Percentiles rank a stretch among this genome's conserved stretches.
Conservation (phyloP, 2,329 filamentous ascomycete genomes). For the Diaporthe ampelina region DNA sequence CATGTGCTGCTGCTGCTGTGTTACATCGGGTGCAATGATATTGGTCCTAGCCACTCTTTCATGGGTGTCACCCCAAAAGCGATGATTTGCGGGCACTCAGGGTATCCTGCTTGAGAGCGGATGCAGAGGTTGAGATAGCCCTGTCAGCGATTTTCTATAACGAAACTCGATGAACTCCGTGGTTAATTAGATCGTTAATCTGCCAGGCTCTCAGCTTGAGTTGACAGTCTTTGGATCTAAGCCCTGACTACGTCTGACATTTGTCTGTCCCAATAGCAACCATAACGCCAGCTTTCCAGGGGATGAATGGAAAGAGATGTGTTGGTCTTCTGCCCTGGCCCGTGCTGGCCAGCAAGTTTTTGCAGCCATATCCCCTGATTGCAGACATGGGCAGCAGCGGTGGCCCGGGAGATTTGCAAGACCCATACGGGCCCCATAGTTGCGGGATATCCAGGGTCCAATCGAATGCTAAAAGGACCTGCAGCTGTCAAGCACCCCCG, state of each 20-base stretch:
- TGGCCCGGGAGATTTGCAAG: slow-evolving; percentile 22
- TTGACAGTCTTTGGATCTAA: not conserved
- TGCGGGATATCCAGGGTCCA: not conserved
- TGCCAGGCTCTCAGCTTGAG: not conserved
- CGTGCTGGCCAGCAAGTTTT: not conserved
- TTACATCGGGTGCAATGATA: not conserved
- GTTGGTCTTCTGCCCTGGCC: not conserved
- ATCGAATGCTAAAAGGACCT: not conserved
- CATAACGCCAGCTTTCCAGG: not conserved
- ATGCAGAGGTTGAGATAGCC: no score
- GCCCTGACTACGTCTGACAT: not conserved
- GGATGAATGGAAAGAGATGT: not conserved
- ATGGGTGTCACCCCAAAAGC: not conserved
- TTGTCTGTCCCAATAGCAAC: not conserved
- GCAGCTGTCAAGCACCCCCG: not conserved
- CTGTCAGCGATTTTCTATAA: not conserved
- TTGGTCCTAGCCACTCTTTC: not conserved
- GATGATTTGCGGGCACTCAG: not conserved
- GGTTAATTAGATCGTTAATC: not conserved
- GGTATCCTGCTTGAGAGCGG: not conserved
- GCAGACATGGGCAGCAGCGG: not conserved
- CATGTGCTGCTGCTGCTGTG: not conserved
- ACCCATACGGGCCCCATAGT: not conserved
- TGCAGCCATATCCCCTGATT: not conserved
- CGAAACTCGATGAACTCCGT: not conserved